phyloP scores from a whole-genome alignment of 1,284 basidiomycete species.

The Cryptococcus neoformans region DNA sequence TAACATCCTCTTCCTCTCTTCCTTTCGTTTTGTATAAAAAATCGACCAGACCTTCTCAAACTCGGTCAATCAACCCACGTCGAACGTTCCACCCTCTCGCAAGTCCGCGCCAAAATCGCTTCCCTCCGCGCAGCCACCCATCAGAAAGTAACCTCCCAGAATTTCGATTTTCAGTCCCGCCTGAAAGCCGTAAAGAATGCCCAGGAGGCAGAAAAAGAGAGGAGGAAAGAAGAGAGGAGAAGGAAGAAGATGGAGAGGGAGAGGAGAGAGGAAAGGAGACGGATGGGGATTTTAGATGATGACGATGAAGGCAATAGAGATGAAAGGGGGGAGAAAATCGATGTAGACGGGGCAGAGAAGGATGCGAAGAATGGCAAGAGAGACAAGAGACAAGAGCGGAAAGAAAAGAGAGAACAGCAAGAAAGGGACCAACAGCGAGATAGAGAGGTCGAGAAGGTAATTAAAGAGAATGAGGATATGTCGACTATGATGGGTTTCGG shows the following conservation, averaged over 20 bases:
- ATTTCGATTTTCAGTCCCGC: constrained; percentile 89
- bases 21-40: not conserved
- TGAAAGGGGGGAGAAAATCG: constrained; percentile 4
- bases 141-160: constrained; percentile 72
- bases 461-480: constrained; percentile 63
- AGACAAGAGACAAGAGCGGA: constrained; percentile 1
- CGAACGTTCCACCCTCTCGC: constrained; percentile 81
- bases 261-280: constrained; percentile 25
- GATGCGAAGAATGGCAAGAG: constrained; percentile 6
- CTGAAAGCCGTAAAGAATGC: constrained; percentile 76
- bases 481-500: constrained; percentile 85
- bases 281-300: constrained; percentile 18
- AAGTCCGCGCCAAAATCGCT: constrained; percentile 87
- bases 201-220: constrained; percentile 32
- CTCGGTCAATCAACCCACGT: constrained; percentile 94
- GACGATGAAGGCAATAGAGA: constrained; percentile 6
- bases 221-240: constrained; percentile 63
- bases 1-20: not conserved
- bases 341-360: constrained; percentile 5
- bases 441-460: constrained; percentile 57
- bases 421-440: constrained; percentile 27
- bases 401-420: constrained; percentile 12
- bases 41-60: constrained; percentile 64
- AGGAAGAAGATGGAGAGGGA: constrained; percentile 39
- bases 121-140: constrained; percentile 80